These are phyloP conservation scores for Carex myosuroides DNA, from an alignment of 176 grass and related monocot species.

Conservation along the genomic window DNA sequence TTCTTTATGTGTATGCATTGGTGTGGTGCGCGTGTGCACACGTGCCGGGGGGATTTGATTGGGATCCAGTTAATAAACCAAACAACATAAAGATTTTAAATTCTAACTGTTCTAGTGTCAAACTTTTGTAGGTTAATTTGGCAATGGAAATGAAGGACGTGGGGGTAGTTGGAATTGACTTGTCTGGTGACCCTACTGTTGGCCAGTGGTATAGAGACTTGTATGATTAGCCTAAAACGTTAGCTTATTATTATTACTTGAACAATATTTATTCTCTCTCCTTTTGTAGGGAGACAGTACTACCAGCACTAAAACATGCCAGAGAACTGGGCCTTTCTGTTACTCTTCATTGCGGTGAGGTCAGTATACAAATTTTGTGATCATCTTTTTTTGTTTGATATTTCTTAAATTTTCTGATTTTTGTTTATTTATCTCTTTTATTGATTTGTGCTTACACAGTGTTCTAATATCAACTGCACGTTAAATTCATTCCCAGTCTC, in stretches of 20 bases:
- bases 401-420: neutral
- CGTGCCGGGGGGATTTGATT: neutral
- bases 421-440: conserved; percentile 4
- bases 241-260: neutral
- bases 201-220: conserved; percentile 56
- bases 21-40: neutral
- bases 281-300: conserved; percentile 65
- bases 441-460: neutral
- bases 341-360: conserved; percentile 91
- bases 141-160: conserved; percentile 82
- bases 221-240: neutral
- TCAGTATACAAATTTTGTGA: conserved; percentile 20
- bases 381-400: neutral
- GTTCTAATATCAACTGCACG: neutral
- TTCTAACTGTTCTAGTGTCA: conserved; percentile 9
- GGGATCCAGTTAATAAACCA: neutral
- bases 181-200: conserved; percentile 88
- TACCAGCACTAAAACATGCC: conserved; percentile 76
- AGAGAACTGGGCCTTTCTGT: conserved; percentile 71
- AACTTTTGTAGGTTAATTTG: conserved; percentile 59
- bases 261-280: neutral
- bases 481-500: neutral
- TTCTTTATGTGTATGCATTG: neutral
- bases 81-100: neutral
- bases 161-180: conserved; percentile 83